Base-by-base conservation (phyloP, 2,329 filamentous ascomycete genomes). In the Daldinia sp. region DNA sequence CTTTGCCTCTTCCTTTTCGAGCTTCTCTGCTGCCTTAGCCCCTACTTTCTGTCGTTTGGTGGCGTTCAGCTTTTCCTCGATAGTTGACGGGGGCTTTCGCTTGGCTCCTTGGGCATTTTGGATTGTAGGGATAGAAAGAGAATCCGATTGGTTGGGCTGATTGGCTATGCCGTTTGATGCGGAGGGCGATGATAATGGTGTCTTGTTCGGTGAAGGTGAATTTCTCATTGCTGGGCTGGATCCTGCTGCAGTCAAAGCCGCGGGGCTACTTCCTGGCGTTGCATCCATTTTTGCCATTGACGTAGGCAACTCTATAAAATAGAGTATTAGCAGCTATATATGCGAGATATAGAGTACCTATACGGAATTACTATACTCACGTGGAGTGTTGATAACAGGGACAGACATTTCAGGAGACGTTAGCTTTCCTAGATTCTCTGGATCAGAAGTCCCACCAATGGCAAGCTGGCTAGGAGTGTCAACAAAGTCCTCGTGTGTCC, bases 401-500 rank as follows among this genome's bases (percentile, higher is more conserved):
- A 63, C 39, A 23, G 74, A 62, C 33, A 71, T 68, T 18, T 53
- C 67, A 30, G 69, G 54, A 41, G 69, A 54, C 53, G 76, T 75
- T 20, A 63, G 62, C 55, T 58, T 30, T 56, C 53, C 30, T 55
- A 69, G 13, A 61, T 73, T 70, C 68, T 76, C 70, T 9, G 64
- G 64, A 30, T 68, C 46, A n/a, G 67, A 41, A 15, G 75, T 59
- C 23, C 77, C 68, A 26, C 81, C 77, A 9, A 72, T 55, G 30
- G 53, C 13, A 9, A 67, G 63, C 23, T 72, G 59, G 48, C 67
- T 54, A 12, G 65, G 30, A 30, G 59, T 54, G 26, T 76, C 79
- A 2, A 80, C 72, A 67, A 81, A 86, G 35, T 85, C 82, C 44
- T 83, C 79, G 70, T 85, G 83, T 46, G 78, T 82, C 65, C 84